These are phyloP conservation scores for Wickerhamiella slavikovae DNA, from an alignment of 805 yeast species.

Conservation along the genomic window DNA sequence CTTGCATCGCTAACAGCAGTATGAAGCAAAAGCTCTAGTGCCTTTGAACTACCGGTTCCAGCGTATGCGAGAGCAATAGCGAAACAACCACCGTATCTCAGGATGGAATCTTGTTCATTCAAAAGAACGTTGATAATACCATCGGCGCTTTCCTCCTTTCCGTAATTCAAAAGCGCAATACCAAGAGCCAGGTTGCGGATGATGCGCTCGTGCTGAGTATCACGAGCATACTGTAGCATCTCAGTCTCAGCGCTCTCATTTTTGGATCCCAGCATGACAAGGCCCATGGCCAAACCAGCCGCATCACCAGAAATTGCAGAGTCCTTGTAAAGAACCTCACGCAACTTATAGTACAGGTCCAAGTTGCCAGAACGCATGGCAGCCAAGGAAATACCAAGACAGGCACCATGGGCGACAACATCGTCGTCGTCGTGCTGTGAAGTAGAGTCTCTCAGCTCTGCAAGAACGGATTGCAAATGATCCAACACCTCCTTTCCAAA, in stretches of 20 bases:
- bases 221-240: slow-evolving; percentile 80
- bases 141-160: slow-evolving; percentile 68
- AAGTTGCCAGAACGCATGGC: slow-evolving; percentile 80
- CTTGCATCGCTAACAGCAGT: slow-evolving; percentile 91
- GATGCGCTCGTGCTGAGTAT: slow-evolving; percentile 89
- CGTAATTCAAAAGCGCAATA: slow-evolving; percentile 68
- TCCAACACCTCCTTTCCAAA: slow-evolving; percentile 71
- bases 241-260: slow-evolving; percentile 45
- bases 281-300: slow-evolving; percentile 90
- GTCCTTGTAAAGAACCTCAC: slow-evolving; percentile 68
- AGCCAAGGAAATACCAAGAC: slow-evolving; percentile 87
- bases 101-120: slow-evolving; percentile 54
- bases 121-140: slow-evolving; percentile 41
- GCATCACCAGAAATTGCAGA: slow-evolving; percentile 92
- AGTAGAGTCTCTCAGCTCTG: slow-evolving; percentile 22
- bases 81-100: slow-evolving; percentile 92
- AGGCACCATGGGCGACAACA: slow-evolving; percentile 84
- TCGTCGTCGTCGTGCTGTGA: slow-evolving; percentile 32
- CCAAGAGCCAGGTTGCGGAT: slow-evolving; percentile 86
- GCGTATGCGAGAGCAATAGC: slow-evolving; percentile 90
- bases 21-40: slow-evolving; percentile 71
- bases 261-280: slow-evolving; percentile 86
- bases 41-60: slow-evolving; percentile 82
- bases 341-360: slow-evolving; percentile 59
- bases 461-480: slow-evolving; percentile 51